Base-by-base conservation (phyloP, 768 basidiomycete species). In the Amanita brunnescens region DNA sequence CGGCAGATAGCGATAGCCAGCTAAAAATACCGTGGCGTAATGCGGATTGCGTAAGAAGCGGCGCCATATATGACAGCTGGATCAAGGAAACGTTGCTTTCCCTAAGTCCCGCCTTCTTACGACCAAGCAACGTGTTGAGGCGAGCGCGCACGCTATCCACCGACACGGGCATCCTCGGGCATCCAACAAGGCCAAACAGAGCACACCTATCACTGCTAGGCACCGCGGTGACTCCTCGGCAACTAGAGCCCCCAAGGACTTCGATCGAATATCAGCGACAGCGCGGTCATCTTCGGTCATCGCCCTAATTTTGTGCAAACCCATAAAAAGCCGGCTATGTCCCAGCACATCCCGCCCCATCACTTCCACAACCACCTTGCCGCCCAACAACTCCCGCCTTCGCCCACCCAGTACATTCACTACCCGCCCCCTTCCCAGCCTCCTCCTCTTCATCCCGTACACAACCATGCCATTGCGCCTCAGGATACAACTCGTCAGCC, bases 261-360 rank as follows among this genome's bases (percentile, higher is more conserved):
- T 51, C 39, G 50, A 51, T 51, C 50, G 40, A 44, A 35, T 43
- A 51, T 51, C 50, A 35, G 33, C 41, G 49, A 49, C 38, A 29
- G 30, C 49, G 49, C 49, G 49, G 49, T 41, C 49, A 49, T 49
- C 39, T 49, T 49, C 49, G 38, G 37, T 49, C 39, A 49, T 49
- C 39, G 41, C 49, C 39, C 47, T 32, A 48, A 48, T 48, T 48
- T 35, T 29, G 35, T 16, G 16, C 37, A 24, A 37, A 23, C 14
- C 33, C 50, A 42, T 30, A 51, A 51, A 51, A 41, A 44, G 42
- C 16, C 23, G 10, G 6, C 65, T n/a, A 73, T 74, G 73, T 73
- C 74, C 57, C 73, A 75, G 58, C 69, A 67, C 54, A 65, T 70
- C 54, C 70, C 69, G 47, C 66, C 64, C 51, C 65, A 63, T 53